Conservation (phyloP, 169 alveolate species). For the Cryptosporidium sp. region DNA sequence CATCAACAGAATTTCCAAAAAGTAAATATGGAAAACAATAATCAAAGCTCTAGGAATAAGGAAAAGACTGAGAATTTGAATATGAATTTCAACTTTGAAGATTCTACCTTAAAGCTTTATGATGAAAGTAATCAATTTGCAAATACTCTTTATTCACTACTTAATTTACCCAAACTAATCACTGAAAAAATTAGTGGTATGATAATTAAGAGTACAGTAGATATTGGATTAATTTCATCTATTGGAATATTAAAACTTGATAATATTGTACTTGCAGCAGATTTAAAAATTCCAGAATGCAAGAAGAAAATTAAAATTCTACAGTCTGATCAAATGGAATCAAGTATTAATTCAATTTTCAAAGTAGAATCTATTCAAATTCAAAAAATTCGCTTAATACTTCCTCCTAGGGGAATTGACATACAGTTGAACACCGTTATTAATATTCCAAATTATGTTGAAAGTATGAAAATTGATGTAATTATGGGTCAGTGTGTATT, state of each 20-base stretch:
- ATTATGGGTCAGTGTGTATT: constrained; percentile 68
- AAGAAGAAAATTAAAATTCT: neutral
- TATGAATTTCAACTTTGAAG: constrained; percentile 4
- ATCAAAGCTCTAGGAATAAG: neutral
- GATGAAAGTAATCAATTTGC: constrained; percentile 31
- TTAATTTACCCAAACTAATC: constrained; percentile 22
- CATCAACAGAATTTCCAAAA: constrained; percentile 11
- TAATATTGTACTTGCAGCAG: constrained; percentile 3
- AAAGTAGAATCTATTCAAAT: constrained; percentile 65
- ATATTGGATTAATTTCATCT: constrained; percentile 34
- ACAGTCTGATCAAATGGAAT: neutral
- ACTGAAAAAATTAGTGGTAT: constrained; percentile 10
- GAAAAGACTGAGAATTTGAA: constrained; percentile 10
- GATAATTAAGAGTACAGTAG: constrained; percentile 15
- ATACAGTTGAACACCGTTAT: constrained; percentile 38
- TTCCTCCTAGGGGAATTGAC: constrained; percentile 74
- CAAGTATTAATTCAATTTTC: constrained; percentile 46
- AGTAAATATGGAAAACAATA: neutral
- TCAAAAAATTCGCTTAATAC: constrained; percentile 49
- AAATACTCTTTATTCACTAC: constrained; percentile 26
- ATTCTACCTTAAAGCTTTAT: constrained; percentile 19
- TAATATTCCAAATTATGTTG: constrained; percentile 49
- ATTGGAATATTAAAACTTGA: constrained; percentile 27
- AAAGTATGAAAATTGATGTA: constrained; percentile 29
- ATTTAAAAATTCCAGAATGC: constrained; percentile 27